Percentiles rank a stretch among this genome's conserved stretches.
These are phyloP conservation scores for Graphiopsis chlorocephala DNA, from an alignment of 2,329 filamentous ascomycete species.

Conservation along the genomic window DNA sequence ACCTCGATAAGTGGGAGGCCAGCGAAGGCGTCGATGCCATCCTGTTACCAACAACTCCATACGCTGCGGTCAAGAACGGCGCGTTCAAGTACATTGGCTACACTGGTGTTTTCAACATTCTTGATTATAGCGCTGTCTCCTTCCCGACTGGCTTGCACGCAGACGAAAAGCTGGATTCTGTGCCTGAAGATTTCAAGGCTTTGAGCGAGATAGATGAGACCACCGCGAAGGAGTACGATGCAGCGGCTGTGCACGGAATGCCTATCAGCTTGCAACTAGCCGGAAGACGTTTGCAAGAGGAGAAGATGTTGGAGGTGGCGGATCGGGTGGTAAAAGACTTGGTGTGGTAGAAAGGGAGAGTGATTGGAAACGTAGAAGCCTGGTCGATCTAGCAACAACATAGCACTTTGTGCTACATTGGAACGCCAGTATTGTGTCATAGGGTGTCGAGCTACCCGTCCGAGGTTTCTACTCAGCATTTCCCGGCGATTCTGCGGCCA, in stretches of 20 bases:
- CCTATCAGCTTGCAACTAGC: conserved; percentile 38
- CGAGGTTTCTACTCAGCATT: neutral
- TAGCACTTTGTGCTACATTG: neutral
- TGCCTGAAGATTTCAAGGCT: conserved; percentile 24
- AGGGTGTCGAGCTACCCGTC: neutral
- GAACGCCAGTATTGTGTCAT: neutral
- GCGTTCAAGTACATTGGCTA: conserved; percentile 46
- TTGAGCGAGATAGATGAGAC: conserved; percentile 41
- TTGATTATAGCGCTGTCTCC: conserved; percentile 47
- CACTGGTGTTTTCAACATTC: conserved; percentile 45
- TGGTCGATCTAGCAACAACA: neutral
- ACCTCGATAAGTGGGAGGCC: conserved; percentile 46
- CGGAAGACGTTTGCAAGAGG: conserved; percentile 34
- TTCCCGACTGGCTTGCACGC: conserved; percentile 44
- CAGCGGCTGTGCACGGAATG: conserved; percentile 41
- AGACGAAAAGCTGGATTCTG: conserved; percentile 39
- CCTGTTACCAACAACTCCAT: conserved; percentile 47
- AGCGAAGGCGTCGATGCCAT: conserved; percentile 44
- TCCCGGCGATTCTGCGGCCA: neutral
- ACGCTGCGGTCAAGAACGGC: conserved; percentile 41
- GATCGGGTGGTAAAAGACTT: conserved; percentile 27
- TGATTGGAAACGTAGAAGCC: neutral
- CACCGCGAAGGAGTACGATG: conserved; percentile 36
- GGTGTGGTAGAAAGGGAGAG: conserved; percentile 5
- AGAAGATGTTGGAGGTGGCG: conserved; percentile 36